phyloP scores from a whole-genome alignment of 495 filamentous ascomycete genomes.

The Thozetella sp. region DNA sequence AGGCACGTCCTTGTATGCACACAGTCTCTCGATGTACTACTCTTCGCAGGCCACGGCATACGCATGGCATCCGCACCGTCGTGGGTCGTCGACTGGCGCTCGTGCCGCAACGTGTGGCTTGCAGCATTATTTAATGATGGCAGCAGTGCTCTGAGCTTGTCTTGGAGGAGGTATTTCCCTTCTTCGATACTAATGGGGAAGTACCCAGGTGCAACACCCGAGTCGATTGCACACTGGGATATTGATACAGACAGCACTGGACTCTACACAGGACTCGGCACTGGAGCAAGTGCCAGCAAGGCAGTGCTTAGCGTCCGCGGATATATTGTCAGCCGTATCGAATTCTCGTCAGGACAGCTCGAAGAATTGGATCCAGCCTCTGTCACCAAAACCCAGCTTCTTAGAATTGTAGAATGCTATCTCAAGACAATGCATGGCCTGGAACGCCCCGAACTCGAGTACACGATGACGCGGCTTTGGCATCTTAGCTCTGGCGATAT shows the following conservation, averaged over 20 bases:
- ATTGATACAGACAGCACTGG: background rate
- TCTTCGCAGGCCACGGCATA: background rate
- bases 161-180: background rate
- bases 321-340: background rate
- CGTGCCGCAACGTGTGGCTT: background rate
- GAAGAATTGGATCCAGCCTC: background rate
- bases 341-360: background rate
- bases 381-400: background rate
- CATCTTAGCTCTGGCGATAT: background rate
- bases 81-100: background rate
- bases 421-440: background rate
- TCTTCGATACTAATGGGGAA: background rate
- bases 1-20: background rate
- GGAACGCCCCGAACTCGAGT: background rate
- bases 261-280: background rate
- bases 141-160: background rate
- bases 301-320: background rate
- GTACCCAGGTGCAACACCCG: background rate
- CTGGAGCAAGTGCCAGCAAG: background rate
- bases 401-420: background rate
- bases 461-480: background rate
- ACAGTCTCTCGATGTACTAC: background rate
- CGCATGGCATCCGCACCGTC: background rate
- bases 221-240: background rate
- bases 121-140: background rate